These are phyloP conservation scores for Uromyces viciae-fabae DNA, from an alignment of 1,284 basidiomycete species.

Conservation along the genomic window DNA sequence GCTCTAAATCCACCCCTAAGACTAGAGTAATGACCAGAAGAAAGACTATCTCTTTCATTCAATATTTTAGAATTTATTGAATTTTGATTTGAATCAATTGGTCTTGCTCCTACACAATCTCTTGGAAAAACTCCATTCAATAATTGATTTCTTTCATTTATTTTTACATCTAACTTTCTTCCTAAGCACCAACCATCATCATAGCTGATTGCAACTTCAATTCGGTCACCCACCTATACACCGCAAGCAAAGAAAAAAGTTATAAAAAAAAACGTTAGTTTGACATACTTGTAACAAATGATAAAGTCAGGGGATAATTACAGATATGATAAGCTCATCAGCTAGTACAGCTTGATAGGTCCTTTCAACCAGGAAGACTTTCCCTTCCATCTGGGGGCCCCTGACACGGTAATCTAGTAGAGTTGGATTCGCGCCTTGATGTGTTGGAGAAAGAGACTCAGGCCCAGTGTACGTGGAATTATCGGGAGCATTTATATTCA, in stretches of 20 bases:
- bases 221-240: slow-evolving; percentile 33
- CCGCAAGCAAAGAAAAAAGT: background rate
- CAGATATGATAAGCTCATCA: slow-evolving; percentile 35
- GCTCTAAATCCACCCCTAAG: slow-evolving; percentile 15
- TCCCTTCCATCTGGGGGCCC: slow-evolving; percentile 15
- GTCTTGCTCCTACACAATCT: slow-evolving; percentile 24
- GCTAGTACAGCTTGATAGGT: slow-evolving; percentile 35
- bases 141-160: background rate
- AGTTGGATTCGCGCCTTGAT: background rate
- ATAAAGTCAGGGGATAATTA: background rate
- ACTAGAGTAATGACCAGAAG: background rate
- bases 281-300: background rate
- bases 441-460: background rate
- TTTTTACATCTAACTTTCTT: slow-evolving; percentile 15
- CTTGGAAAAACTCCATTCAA: slow-evolving; percentile 38
- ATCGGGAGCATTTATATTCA: background rate
- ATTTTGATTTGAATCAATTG: background rate
- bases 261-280: background rate
- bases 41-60: background rate
- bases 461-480: background rate
- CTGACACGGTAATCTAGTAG: slow-evolving; percentile 8
- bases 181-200: slow-evolving; percentile 45
- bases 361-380: slow-evolving; percentile 25
- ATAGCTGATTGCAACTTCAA: slow-evolving; percentile 21
- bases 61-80: no score